Evolutionary conservation across 495 filamentous ascomycete genomes (phyloP).

Genomic region (Penicillium canescens): DNA sequence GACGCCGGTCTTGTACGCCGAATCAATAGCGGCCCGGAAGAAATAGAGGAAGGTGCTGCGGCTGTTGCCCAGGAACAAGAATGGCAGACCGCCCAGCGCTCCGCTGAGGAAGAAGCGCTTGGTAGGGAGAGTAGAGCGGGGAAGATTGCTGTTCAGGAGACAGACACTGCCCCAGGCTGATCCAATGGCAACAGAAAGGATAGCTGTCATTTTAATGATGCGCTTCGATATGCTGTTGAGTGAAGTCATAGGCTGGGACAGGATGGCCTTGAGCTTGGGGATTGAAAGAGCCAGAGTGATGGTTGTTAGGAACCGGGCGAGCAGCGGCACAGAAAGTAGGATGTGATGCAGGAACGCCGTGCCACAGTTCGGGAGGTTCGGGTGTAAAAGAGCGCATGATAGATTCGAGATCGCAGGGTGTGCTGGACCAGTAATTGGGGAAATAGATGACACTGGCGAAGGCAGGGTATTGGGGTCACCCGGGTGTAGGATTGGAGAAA

Average conservation of each 20-base stretch:
- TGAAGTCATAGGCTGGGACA: conserved; percentile 63
- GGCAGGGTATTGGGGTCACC: conserved; percentile 63
- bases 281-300: conserved; percentile 69
- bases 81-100: conserved; percentile 73
- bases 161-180: conserved; percentile 87
- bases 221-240: conserved; percentile 59
- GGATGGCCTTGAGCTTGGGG: conserved; percentile 62
- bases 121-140: conserved; percentile 71
- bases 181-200: conserved; percentile 74
- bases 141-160: conserved; percentile 77
- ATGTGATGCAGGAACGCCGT: conserved; percentile 83
- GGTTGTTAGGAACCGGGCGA: conserved; percentile 74
- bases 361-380: conserved; percentile 79
- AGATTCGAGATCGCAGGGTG: conserved; percentile 81
- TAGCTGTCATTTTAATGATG: conserved; percentile 69
- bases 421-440: conserved; percentile 77
- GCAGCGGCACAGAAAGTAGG: conserved; percentile 72
- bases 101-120: conserved; percentile 88
- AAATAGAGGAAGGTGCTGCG: conserved; percentile 68
- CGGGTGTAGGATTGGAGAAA: conserved; percentile 87
- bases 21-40: conserved; percentile 72
- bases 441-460: conserved; percentile 60
- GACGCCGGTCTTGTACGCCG: conserved; percentile 84
- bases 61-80: conserved; percentile 69
- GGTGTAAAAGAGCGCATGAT: conserved; percentile 91